phyloP scores from a whole-genome alignment of 2,329 filamentous ascomycete genomes.

The Cladophialophora chaetospira region DNA sequence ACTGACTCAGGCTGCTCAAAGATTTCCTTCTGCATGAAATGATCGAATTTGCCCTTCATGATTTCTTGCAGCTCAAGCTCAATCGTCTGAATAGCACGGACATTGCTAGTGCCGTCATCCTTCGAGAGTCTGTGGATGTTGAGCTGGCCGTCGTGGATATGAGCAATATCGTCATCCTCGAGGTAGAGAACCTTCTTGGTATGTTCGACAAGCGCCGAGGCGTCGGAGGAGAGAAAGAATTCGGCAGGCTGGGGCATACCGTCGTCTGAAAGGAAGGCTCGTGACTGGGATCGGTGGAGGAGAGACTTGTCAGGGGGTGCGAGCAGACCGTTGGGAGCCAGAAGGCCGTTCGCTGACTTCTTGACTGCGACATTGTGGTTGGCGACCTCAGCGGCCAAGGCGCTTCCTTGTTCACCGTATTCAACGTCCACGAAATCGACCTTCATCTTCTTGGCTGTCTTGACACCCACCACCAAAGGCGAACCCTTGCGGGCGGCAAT shows the following conservation, averaged over 20 bases:
- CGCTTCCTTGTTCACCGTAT: slow-evolving; percentile 80
- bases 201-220: slow-evolving; percentile 97
- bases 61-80: slow-evolving; percentile 99
- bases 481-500: slow-evolving; percentile 98
- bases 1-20: slow-evolving; percentile 99
- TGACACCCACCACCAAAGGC: slow-evolving; percentile 93
- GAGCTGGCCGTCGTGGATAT: slow-evolving; percentile 97
- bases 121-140: slow-evolving; percentile 99
- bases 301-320: slow-evolving; percentile 96
- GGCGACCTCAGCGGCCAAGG: slow-evolving; percentile 87
- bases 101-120: slow-evolving; percentile 93
- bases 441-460: slow-evolving; percentile 99
- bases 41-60: slow-evolving; percentile 99
- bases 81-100: slow-evolving; percentile 96
- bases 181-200: slow-evolving; percentile 99
- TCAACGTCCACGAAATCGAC: slow-evolving; percentile 99
- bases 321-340: slow-evolving; percentile 67
- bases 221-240: slow-evolving; percentile 99
- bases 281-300: slow-evolving; percentile 95
- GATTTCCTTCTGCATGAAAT: slow-evolving; percentile 99
- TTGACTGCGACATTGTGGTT: slow-evolving; percentile 96
- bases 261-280: slow-evolving; percentile 98
- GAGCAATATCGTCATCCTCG: slow-evolving; percentile 98
- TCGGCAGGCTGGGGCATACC: slow-evolving; percentile 97
- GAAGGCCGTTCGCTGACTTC: slow-evolving; percentile 74